Evolutionary conservation across 2,329 filamentous ascomycete genomes (phyloP).

Genomic region (Cercospora beticola): DNA sequence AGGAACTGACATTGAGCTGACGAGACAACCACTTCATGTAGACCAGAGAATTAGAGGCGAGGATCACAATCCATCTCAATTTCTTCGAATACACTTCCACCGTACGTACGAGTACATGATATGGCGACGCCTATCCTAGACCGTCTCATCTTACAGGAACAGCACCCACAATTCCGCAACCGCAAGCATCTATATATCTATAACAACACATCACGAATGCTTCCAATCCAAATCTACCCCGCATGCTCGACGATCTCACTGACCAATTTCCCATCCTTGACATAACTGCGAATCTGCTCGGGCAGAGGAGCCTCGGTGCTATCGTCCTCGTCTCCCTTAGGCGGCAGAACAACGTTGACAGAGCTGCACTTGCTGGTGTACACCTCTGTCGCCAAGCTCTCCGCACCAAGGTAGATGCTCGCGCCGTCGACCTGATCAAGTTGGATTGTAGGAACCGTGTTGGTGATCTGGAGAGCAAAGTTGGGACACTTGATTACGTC

Average conservation of each 20-base stretch:
- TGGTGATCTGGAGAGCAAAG: conserved; percentile 81
- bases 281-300: conserved; percentile 82
- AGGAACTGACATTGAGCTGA: background rate
- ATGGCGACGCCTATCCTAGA: background rate
- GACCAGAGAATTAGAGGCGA: background rate
- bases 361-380: conserved; percentile 86
- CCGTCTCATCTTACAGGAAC: background rate
- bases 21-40: background rate
- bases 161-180: background rate
- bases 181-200: background rate
- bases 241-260: conserved; percentile 96
- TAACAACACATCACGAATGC: background rate
- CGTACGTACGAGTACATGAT: background rate
- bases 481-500: conserved; percentile 95
- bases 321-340: conserved; percentile 67
- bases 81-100: background rate
- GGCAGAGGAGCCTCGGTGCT: conserved; percentile 85
- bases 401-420: conserved; percentile 78
- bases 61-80: background rate
- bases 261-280: conserved; percentile 73
- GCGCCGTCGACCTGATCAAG: conserved; percentile 93
- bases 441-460: conserved; percentile 79
- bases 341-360: conserved; percentile 81
- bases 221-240: conserved; percentile 46
- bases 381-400: conserved; percentile 74